phyloP scores from a whole-genome alignment of 2,329 filamentous ascomycete genomes.

The Epichloe gansuensis region DNA sequence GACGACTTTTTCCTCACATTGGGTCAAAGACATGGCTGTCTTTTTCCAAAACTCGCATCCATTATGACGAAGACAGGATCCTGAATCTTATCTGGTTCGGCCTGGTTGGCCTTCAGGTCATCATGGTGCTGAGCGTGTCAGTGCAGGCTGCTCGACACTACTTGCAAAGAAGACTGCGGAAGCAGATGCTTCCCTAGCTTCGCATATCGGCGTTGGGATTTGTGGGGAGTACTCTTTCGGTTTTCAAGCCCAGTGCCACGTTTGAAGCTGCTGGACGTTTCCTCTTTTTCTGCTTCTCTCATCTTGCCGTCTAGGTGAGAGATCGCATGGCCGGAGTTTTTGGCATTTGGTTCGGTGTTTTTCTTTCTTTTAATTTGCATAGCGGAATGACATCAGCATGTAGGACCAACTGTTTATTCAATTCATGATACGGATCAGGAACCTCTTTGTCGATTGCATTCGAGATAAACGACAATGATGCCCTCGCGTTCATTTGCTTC shows the following conservation, averaged over 20 bases:
- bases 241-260: neutral
- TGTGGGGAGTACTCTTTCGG: neutral
- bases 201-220: neutral
- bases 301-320: neutral
- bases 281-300: neutral
- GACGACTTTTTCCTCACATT: neutral
- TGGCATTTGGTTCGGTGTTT: neutral
- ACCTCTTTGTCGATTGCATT: neutral
- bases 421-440: neutral
- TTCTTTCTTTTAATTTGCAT: neutral
- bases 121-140: slow-evolving; percentile 30
- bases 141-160: slow-evolving; percentile 13
- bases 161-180: slow-evolving; percentile 5
- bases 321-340: neutral
- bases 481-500: no score
- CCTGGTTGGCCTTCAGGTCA: slow-evolving; percentile 31
- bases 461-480: no score
- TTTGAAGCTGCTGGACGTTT: neutral
- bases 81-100: slow-evolving; percentile 36
- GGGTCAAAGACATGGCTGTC: slow-evolving; percentile 9
- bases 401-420: neutral
- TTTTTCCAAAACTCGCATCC: slow-evolving; percentile 16
- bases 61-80: slow-evolving; percentile 23
- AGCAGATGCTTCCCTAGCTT: slow-evolving; percentile 4
- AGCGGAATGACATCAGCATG: neutral